Base-by-base conservation (phyloP, 306 rosid species). In the Hylodesmum podocarpum region DNA sequence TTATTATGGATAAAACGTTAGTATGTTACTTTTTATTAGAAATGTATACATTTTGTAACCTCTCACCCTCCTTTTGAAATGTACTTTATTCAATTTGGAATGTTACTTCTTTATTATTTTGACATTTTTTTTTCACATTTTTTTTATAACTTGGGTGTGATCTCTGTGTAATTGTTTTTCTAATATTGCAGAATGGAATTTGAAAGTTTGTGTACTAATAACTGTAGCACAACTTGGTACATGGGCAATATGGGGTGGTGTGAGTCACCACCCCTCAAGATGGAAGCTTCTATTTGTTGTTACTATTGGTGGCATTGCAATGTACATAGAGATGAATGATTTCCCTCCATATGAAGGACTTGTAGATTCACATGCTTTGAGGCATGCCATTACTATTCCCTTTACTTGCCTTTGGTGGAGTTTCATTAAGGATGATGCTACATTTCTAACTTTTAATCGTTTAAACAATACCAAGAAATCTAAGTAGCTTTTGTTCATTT, bases 371-470 rank as follows among this genome's bases (percentile, higher is more conserved):
- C 93, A 89, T 80, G 90, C 93, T 28, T 79, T 91, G 63, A 88
- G 91, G 95, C 91, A 89, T 25, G 95, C 91, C 78, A 67, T 90
- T 28, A 91, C 92, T 43, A 62, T 93, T 75, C 98, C 98, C 12
- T 73, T 93, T 24, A 89, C 97, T 19, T 86, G 77, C 69, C 34
- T 91, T 12, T 88, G 91, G 98, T 93, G 98, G 98, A 89, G 93
- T 84, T 93, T 93, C 66, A 79, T 85, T 53, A 80, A 84, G 77
- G 97, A 91, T 15, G 98, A 93, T 79, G 93, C 89, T 12, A 75
- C 76, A 81, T 82, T 89, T 51, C 58, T 31, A 37, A 84, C 93
- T 72, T 64, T 85, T 50, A 61, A 59, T 51, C 79, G 70, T 53
- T 46, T 81, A 25, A 88, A 81, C 80, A 91, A 84, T 54, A 77